Conservation (phyloP, 2,329 filamentous ascomycete species). For the Thelonectria olida region DNA sequence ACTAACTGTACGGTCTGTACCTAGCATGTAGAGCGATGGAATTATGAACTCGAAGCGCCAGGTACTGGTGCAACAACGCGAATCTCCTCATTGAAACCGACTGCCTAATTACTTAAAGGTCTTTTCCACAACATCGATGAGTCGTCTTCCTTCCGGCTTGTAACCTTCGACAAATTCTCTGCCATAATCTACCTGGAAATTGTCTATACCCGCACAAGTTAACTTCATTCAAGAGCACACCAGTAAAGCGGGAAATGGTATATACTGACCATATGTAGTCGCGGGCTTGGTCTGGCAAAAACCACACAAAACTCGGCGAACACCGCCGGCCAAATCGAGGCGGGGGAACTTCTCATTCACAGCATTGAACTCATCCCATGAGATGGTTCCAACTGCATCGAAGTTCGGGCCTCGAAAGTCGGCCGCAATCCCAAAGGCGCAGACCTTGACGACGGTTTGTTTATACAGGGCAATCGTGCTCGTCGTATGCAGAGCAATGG, state of each 20-base stretch:
- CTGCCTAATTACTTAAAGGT: too few species aligned
- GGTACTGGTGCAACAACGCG: too few species aligned
- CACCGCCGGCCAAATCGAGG: not conserved
- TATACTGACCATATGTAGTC: not conserved
- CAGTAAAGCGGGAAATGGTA: not conserved
- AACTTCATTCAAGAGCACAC: not conserved
- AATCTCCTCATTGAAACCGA: too few species aligned
- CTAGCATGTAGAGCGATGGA: too few species aligned
- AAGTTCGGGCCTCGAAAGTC: not conserved
- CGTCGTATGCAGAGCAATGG: constrained; percentile 6
- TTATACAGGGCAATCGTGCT: not conserved
- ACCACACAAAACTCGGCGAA: not conserved
- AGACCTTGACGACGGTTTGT: not conserved
- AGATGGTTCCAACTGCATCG: not conserved
- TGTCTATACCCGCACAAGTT: not conserved
- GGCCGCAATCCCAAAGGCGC: not conserved
- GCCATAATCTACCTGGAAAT: not conserved
- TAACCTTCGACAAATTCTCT: not conserved
- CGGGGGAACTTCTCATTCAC: not conserved
- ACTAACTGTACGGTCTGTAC: too few species aligned
- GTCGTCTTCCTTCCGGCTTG: not conserved
- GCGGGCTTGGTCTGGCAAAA: not conserved
- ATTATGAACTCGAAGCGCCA: too few species aligned
- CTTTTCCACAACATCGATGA: not conserved
- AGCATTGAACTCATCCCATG: not conserved